Percentiles rank a stretch among this genome's conserved stretches.
These are phyloP conservation scores for grape (Vitis vinifera) DNA, from an alignment of 164 flowering plant genomes.

Conservation along the genomic window DNA sequence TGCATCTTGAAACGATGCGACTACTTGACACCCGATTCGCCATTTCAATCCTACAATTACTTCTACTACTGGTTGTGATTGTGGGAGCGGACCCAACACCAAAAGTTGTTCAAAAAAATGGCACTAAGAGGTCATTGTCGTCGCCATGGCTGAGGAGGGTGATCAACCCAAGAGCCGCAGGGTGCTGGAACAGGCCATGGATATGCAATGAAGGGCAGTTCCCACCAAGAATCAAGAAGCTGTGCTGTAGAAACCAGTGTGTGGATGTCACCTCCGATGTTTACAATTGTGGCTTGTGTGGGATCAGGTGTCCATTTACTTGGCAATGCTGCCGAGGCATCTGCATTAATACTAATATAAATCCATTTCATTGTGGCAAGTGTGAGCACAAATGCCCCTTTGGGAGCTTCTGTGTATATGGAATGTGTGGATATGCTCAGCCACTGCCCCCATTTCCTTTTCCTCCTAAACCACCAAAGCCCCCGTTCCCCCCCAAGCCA, in stretches of 20 bases:
- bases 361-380: conserved; percentile 63
- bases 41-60: neutral
- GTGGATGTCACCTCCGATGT: conserved; percentile 50
- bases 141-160: conserved; percentile 40
- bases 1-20: conserved; percentile 8
- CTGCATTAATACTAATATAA: conserved; percentile 44
- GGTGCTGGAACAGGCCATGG: conserved; percentile 65
- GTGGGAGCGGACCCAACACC: neutral
- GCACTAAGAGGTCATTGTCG: conserved; percentile 8
- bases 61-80: neutral
- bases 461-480: conserved; percentile 17
- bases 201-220: conserved; percentile 40
- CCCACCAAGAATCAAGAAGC: conserved; percentile 22
- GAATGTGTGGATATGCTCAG: conserved; percentile 72
- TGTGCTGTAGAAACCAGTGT: conserved; percentile 64
- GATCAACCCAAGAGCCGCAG: conserved; percentile 23
- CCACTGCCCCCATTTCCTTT: conserved; percentile 19
- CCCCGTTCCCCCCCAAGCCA: conserved; percentile 12
- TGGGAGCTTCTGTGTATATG: conserved; percentile 49
- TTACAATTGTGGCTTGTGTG: conserved; percentile 67
- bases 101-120: conserved; percentile 2
- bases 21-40: neutral
- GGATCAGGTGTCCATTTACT: conserved; percentile 55
- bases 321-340: conserved; percentile 70
- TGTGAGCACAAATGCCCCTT: conserved; percentile 48